A percentile compares a stretch with the other conserved stretches of the same genome.
Evolutionary conservation across 2,329 filamentous ascomycete genomes (phyloP).

Genomic region (Monilinia aucupariae): DNA sequence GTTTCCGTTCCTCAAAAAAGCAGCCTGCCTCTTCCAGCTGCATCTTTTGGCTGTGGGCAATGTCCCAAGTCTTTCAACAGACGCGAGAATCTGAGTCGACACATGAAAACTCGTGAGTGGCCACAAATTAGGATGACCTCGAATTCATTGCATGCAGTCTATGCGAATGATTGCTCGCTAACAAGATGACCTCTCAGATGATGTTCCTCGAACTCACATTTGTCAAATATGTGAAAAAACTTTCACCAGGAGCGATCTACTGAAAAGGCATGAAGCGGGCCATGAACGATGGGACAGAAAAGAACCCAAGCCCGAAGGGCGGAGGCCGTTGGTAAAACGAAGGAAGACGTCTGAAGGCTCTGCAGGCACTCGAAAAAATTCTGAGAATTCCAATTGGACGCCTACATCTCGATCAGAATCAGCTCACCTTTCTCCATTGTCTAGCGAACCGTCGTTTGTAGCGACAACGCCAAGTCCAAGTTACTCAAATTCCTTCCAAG

Average conservation of each 20-base stretch:
- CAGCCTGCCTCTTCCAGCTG: background rate
- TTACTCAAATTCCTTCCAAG: background rate
- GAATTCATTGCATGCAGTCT: background rate
- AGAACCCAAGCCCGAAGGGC: background rate
- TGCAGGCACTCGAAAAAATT: background rate
- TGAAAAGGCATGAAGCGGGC: constrained; percentile 27
- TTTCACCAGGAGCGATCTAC: constrained; percentile 28
- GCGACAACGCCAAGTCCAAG: background rate
- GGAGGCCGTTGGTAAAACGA: constrained; percentile 18
- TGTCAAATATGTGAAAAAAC: constrained; percentile 28
- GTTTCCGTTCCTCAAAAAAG: background rate
- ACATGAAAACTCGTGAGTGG: constrained; percentile 12
- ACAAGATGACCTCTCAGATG: constrained; percentile 17
- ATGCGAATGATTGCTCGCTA: background rate
- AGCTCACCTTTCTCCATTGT: constrained; percentile 8
- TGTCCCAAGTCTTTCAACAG: constrained; percentile 5
- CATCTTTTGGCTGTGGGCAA: background rate
- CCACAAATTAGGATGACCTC: background rate
- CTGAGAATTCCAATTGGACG: constrained; percentile 3
- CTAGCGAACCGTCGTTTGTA: background rate
- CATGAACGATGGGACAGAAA: constrained; percentile 28
- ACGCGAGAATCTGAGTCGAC: constrained; percentile 7
- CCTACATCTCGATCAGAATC: background rate
- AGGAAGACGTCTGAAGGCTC: constrained; percentile 16
- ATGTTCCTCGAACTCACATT: constrained; percentile 21